Conservation (phyloP, 169 alveolate genomes). For the Plasmodium relictum region DNA sequence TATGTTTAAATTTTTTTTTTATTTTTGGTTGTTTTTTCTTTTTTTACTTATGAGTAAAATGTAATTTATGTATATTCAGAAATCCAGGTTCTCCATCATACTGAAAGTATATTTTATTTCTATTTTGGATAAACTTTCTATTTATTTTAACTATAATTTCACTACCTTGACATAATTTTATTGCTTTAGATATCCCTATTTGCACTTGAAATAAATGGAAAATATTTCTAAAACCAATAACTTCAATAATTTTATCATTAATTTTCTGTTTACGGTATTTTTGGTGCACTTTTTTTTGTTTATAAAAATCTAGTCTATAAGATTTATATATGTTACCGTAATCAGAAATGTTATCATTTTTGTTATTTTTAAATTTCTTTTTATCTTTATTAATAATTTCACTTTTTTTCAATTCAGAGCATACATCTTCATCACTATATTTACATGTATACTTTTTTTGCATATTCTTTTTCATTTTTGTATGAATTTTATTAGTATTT, state of each 20-base stretch:
- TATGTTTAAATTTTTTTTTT: neutral
- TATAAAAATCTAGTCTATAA: conserved; percentile 43
- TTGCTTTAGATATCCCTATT: conserved; percentile 58
- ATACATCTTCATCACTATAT: neutral
- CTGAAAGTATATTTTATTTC: conserved; percentile 57
- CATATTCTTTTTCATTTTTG: neutral
- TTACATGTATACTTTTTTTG: neutral
- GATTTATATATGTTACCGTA: conserved; percentile 52
- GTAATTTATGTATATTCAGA: conserved; percentile 60
- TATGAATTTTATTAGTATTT: neutral
- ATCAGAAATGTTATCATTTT: conserved; percentile 10
- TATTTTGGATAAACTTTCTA: conserved; percentile 39
- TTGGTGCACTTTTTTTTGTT: conserved; percentile 27
- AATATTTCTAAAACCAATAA: conserved; percentile 83
- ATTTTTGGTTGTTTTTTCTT: neutral
- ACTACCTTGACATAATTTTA: conserved; percentile 62
- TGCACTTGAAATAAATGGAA: conserved; percentile 86
- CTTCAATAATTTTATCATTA: conserved; percentile 86
- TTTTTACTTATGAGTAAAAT: conserved; percentile 67
- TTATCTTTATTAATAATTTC: conserved; percentile 2
- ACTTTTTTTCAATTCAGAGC: conserved; percentile 3
- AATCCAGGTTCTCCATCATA: conserved; percentile 69
- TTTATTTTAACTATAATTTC: conserved; percentile 46
- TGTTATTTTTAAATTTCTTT: neutral
- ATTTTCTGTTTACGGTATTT: conserved; percentile 79